A percentile compares a stretch with the other conserved stretches of the same genome.
These are phyloP conservation scores for Scytalidium sp. DNA, from an alignment of 2,329 filamentous ascomycete genomes.

Conservation along the genomic window DNA sequence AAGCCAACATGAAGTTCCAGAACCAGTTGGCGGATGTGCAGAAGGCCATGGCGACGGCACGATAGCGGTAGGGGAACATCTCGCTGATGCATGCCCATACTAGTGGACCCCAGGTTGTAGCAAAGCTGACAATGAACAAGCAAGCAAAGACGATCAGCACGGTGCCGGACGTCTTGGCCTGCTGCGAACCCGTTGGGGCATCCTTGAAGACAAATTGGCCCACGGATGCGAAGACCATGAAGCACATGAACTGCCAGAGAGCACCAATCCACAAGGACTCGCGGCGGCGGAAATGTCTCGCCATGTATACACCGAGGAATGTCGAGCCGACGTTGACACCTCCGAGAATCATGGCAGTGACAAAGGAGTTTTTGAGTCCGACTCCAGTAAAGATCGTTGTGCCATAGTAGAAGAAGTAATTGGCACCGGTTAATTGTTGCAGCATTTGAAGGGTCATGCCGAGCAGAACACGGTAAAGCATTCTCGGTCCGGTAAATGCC, in stretches of 20 bases:
- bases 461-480: slow-evolving; percentile 61
- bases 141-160: slow-evolving; percentile 71
- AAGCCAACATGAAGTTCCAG: slow-evolving; percentile 72
- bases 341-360: slow-evolving; percentile 65
- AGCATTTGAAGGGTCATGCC: slow-evolving; percentile 60
- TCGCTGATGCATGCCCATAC: slow-evolving; percentile 68
- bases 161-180: slow-evolving; percentile 52
- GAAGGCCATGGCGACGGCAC: slow-evolving; percentile 58
- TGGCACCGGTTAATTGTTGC: slow-evolving; percentile 64
- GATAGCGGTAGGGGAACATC: slow-evolving; percentile 62
- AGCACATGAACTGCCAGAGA: slow-evolving; percentile 68
- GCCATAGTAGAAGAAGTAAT: slow-evolving; percentile 65
- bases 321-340: slow-evolving; percentile 64
- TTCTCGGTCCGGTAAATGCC: slow-evolving; percentile 57
- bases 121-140: slow-evolving; percentile 73
- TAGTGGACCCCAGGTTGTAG: slow-evolving; percentile 67
- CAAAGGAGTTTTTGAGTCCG: slow-evolving; percentile 62
- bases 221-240: slow-evolving; percentile 54
- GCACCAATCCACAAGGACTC: slow-evolving; percentile 64
- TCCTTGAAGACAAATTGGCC: slow-evolving; percentile 51
- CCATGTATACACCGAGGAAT: slow-evolving; percentile 57
- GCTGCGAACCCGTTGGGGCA: slow-evolving; percentile 47
- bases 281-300: slow-evolving; percentile 67
- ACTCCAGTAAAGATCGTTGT: slow-evolving; percentile 65
- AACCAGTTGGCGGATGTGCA: slow-evolving; percentile 63